Evolutionary conservation across 805 yeast species (phyloP).

Genomic region (Candida michaelii): DNA sequence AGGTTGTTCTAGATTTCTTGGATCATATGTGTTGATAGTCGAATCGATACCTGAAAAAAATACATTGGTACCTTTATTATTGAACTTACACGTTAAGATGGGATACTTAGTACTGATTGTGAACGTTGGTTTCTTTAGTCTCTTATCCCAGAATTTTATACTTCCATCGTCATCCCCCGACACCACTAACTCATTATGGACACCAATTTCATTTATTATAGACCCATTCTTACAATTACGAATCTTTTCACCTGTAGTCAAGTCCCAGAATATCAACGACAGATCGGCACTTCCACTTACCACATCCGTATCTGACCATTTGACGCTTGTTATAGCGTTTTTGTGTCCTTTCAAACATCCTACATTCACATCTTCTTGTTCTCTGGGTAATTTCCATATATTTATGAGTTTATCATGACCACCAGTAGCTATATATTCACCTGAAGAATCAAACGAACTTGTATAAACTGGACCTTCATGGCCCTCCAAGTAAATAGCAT

Average conservation of each 20-base stretch:
- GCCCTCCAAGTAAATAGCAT: constrained; percentile 37
- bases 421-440: constrained; percentile 57
- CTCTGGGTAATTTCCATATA: constrained; percentile 45
- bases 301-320: constrained; percentile 51
- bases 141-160: constrained; percentile 61
- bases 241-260: constrained; percentile 51
- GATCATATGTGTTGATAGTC: constrained; percentile 57
- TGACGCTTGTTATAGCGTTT: constrained; percentile 59
- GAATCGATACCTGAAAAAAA: constrained; percentile 73
- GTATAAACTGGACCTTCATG: constrained; percentile 56
- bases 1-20: constrained; percentile 41
- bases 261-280: constrained; percentile 63
- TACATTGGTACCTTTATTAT: constrained; percentile 39
- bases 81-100: constrained; percentile 45
- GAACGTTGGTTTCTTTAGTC: constrained; percentile 47
- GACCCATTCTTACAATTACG: constrained; percentile 43
- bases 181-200: constrained; percentile 29
- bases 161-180: constrained; percentile 70
- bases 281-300: constrained; percentile 61
- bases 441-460: constrained; percentile 51
- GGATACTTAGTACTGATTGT: constrained; percentile 55
- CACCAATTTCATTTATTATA: constrained; percentile 56
- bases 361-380: constrained; percentile 32
- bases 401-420: constrained; percentile 56
- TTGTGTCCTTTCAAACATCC: constrained; percentile 58